A percentile compares a stretch with the other conserved stretches of the same genome.
Conservation (phyloP, 2,329 filamentous ascomycete species). For the Beauveria rudraprayagi region DNA sequence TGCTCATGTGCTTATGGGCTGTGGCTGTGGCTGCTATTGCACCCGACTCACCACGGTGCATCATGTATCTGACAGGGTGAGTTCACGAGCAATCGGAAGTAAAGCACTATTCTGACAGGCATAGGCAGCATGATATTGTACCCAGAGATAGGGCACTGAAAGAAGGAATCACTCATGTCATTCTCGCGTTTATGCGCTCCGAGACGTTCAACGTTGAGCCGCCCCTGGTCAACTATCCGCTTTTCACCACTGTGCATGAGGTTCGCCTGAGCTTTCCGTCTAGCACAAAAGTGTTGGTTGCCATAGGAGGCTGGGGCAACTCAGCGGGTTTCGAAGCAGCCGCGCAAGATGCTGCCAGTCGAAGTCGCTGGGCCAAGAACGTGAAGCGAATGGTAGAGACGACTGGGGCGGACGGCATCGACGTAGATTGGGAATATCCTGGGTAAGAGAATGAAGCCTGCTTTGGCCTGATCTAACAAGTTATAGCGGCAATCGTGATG, state of each 20-base stretch:
- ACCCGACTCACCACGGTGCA: neutral
- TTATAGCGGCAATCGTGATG: conserved; percentile 55
- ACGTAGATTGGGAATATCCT: conserved; percentile 60
- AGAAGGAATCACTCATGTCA: conserved; percentile 45
- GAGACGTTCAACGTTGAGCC: conserved; percentile 40
- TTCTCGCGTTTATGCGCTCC: conserved; percentile 50
- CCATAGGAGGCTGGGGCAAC: conserved; percentile 70
- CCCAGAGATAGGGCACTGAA: conserved; percentile 29
- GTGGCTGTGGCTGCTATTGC: neutral
- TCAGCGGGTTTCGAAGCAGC: conserved; percentile 53
- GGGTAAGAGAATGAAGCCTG: conserved; percentile 24
- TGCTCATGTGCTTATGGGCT: neutral
- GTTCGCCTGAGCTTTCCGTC: conserved; percentile 40
- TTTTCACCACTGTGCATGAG: conserved; percentile 44
- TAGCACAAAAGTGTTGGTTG: conserved; percentile 57
- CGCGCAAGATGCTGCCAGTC: conserved; percentile 41
- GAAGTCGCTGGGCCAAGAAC: conserved; percentile 54
- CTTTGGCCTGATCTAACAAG: neutral
- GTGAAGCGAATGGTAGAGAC: conserved; percentile 53
- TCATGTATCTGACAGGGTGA: conserved; percentile 43
- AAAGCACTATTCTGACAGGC: neutral
- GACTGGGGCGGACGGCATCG: conserved; percentile 56
- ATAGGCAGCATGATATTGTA: conserved; percentile 39
- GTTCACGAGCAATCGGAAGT: neutral
- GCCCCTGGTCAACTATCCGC: conserved; percentile 32